A percentile compares a stretch with the other conserved stretches of the same genome.
These are phyloP conservation scores for Candida silvicultrix DNA, from an alignment of 805 yeast species.

Conservation along the genomic window DNA sequence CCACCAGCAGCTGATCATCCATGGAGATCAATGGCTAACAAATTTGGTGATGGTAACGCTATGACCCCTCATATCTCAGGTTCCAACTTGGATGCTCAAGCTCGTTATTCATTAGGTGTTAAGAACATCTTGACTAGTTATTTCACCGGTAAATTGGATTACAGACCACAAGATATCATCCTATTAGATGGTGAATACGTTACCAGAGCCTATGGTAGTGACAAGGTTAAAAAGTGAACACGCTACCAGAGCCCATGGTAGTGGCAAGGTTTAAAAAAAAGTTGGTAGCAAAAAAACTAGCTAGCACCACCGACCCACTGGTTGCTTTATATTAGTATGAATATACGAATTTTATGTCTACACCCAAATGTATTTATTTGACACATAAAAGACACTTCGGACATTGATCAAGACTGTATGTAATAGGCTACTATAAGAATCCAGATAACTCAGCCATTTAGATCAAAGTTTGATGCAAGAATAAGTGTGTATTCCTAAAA, in stretches of 20 bases:
- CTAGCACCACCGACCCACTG: too few species aligned
- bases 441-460: not conserved
- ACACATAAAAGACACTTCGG: too few species aligned
- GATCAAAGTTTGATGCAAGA: too few species aligned
- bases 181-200: constrained; percentile 67
- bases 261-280: too few species aligned
- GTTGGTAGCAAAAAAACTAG: too few species aligned
- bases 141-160: constrained; percentile 56
- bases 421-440: too few species aligned
- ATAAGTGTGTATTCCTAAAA: too few species aligned
- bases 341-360: too few species aligned
- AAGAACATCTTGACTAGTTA: constrained; percentile 57
- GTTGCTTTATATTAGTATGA: too few species aligned
- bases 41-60: constrained; percentile 71
- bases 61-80: constrained; percentile 84
- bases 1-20: constrained; percentile 77
- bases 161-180: constrained; percentile 72
- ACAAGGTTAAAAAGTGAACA: constrained; percentile 20
- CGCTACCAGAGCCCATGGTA: too few species aligned
- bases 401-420: too few species aligned
- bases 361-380: too few species aligned
- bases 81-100: constrained; percentile 75
- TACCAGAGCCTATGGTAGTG: constrained; percentile 64
- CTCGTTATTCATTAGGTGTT: constrained; percentile 65
- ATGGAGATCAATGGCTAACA: constrained; percentile 66